A percentile compares a stretch with the other conserved stretches of the same genome.
phyloP scores from a whole-genome alignment of 495 filamentous ascomycete genomes.

The Talaromyces proteolyticus region DNA sequence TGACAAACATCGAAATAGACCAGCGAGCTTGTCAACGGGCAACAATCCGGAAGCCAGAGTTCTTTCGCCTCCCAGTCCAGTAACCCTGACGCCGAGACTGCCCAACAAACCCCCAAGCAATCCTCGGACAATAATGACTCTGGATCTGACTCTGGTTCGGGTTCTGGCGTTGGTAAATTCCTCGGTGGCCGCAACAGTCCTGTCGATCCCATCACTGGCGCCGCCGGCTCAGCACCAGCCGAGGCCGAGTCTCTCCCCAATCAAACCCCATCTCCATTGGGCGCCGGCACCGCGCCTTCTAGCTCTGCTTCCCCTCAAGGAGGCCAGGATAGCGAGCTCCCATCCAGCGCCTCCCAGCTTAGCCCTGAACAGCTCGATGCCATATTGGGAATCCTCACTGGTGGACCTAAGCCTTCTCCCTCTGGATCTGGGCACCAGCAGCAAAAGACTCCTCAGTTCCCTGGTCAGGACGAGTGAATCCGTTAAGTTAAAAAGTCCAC shows the following conservation, averaged over 20 bases:
- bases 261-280: too few species aligned
- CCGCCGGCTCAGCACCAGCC: neutral
- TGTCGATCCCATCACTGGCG: neutral
- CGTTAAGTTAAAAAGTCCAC: too few species aligned
- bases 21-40: slow-evolving; percentile 3
- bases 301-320: neutral
- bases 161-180: neutral
- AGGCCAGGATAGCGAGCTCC: too few species aligned
- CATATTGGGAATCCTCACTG: too few species aligned
- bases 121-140: neutral
- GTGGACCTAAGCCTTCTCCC: too few species aligned
- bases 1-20: too few species aligned
- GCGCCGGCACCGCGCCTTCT: too few species aligned
- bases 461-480: neutral
- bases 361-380: too few species aligned
- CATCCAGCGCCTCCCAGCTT: too few species aligned
- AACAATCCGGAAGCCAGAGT: neutral
- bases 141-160: neutral
- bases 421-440: neutral
- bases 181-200: neutral
- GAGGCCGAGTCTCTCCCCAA: neutral
- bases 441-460: neutral
- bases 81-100: neutral
- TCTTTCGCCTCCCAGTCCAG: neutral
- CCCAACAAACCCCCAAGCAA: neutral